A percentile compares a stretch with the other conserved stretches of the same genome.
phyloP scores from a whole-genome alignment of 2,329 filamentous ascomycete genomes.

The Pseudopyricularia javanii region DNA sequence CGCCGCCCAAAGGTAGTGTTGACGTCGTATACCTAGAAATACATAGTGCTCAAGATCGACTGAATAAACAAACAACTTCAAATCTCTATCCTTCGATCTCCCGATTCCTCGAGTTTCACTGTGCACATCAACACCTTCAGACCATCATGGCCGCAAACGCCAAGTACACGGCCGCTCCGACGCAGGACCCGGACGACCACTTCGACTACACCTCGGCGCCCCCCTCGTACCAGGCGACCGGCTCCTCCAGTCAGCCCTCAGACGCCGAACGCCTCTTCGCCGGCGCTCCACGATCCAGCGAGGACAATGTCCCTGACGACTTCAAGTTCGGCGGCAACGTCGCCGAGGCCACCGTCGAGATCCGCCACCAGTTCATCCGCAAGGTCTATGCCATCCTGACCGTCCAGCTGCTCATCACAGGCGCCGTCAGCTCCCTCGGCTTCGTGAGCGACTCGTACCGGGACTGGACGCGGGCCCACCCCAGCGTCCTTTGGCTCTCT shows the following conservation, averaged over 20 bases:
- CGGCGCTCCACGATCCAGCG: slow-evolving; percentile 61
- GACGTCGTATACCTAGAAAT: neutral
- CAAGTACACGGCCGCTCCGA: slow-evolving; percentile 73
- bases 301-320: slow-evolving; percentile 90
- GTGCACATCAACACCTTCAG: neutral
- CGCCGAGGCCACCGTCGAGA: slow-evolving; percentile 85
- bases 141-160: slow-evolving; percentile 37
- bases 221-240: slow-evolving; percentile 57
- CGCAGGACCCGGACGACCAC: slow-evolving; percentile 72
- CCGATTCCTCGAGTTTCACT: neutral
- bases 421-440: slow-evolving; percentile 65
- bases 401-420: slow-evolving; percentile 81
- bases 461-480: slow-evolving; percentile 73
- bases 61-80: neutral
- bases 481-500: slow-evolving; percentile 76
- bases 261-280: slow-evolving; percentile 46
- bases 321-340: slow-evolving; percentile 98
- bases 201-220: slow-evolving; percentile 60
- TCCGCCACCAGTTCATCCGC: slow-evolving; percentile 91
- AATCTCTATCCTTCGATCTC: neutral
- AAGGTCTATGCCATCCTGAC: slow-evolving; percentile 98
- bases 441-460: slow-evolving; percentile 77
- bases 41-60: neutral
- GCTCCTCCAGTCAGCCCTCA: slow-evolving; percentile 37
- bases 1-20: neutral